Evolutionary conservation across 2,329 filamentous ascomycete genomes (phyloP).

Genomic region (Blumeria graminis): DNA sequence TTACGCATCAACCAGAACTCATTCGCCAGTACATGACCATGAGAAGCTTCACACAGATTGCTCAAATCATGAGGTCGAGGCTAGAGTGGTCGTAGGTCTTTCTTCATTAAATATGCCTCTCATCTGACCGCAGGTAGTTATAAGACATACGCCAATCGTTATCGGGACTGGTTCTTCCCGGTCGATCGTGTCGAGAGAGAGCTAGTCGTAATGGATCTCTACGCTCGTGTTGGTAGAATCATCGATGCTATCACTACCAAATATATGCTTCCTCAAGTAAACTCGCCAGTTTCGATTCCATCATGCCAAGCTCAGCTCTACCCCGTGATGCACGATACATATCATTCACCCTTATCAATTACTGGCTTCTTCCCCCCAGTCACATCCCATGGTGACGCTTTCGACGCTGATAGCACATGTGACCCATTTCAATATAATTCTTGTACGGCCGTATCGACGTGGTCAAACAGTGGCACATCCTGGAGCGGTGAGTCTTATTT

Average conservation of each 20-base stretch:
- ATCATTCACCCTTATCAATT: background rate
- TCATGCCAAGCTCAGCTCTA: slow-evolving; percentile 2
- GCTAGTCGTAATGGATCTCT: slow-evolving; percentile 7
- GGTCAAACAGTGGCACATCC: too few relatives aligned
- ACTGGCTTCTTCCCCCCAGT: too few relatives aligned
- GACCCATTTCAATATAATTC: too few relatives aligned
- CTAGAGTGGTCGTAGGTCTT: slow-evolving; percentile 9
- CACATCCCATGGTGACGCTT: too few relatives aligned
- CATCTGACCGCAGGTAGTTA: slow-evolving; percentile 5
- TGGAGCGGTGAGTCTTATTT: too few relatives aligned
- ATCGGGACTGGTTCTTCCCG: slow-evolving; percentile 10
- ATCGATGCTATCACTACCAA: background rate
- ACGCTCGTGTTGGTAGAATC: slow-evolving; percentile 5
- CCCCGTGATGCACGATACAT: background rate
- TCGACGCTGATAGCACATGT: too few relatives aligned
- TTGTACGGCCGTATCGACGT: too few relatives aligned
- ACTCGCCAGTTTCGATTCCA: slow-evolving; percentile 1
- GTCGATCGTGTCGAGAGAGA: slow-evolving; percentile 8
- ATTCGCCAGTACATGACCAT: slow-evolving; percentile 11
- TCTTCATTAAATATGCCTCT: background rate
- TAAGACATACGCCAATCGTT: slow-evolving; percentile 11
- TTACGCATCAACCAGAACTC: slow-evolving; percentile 8
- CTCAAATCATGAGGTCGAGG: slow-evolving; percentile 8
- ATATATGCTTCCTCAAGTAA: background rate
- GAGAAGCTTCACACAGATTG: slow-evolving; percentile 10